These are phyloP conservation scores for Hericium alpestre DNA, from an alignment of 768 basidiomycete species.

Conservation along the genomic window DNA sequence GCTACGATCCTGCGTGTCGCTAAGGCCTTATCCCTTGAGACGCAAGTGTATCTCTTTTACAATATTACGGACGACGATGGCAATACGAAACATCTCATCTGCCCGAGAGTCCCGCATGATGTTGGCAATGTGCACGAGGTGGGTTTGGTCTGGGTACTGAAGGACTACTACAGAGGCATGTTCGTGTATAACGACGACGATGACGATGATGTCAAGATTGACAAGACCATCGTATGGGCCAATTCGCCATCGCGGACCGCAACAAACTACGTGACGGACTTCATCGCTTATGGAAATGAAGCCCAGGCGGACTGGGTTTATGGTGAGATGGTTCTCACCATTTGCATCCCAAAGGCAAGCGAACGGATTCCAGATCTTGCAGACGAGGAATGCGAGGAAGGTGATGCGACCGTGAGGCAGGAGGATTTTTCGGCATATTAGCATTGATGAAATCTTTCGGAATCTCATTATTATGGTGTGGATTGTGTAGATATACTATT, in stretches of 20 bases:
- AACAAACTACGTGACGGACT: background rate
- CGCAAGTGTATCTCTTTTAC: background rate
- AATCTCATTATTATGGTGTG: too few species aligned
- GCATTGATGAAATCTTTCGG: too few species aligned
- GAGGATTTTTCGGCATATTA: too few species aligned
- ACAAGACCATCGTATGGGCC: background rate
- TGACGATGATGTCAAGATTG: background rate
- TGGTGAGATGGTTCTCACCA: slow-evolving; percentile 16
- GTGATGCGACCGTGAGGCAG: too few species aligned
- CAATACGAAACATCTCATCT: background rate
- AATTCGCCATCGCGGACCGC: background rate
- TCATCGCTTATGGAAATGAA: slow-evolving; percentile 15
- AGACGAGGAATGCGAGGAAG: too few species aligned
- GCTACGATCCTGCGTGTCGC: slow-evolving; percentile 16
- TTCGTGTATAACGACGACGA: background rate
- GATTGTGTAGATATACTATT: too few species aligned
- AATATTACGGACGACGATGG: background rate
- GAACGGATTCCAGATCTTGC: too few species aligned
- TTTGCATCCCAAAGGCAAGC: slow-evolving; percentile 14
- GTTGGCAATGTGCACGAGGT: background rate
- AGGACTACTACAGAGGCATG: background rate
- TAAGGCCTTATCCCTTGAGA: slow-evolving; percentile 8
- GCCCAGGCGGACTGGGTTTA: slow-evolving; percentile 9
- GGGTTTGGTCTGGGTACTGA: background rate
- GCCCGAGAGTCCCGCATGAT: background rate